Evolutionary conservation across 83 land plant species (phyloP), one percentile per base, ranked within the genome.

Genomic region (Picea abies): DNA sequence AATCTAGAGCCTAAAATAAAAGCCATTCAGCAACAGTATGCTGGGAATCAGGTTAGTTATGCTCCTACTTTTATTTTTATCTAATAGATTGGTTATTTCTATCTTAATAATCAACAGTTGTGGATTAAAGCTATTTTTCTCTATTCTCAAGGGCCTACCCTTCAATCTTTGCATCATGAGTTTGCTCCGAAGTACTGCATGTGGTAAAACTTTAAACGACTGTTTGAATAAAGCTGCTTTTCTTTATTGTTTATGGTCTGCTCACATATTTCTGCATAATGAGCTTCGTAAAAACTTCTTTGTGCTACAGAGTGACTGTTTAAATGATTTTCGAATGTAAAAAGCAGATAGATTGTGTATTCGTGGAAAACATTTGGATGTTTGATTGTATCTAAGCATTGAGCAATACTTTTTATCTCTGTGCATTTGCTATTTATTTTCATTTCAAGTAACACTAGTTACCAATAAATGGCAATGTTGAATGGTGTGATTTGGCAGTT

Each of bases 21-120:
- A 78, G 99, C 96, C 15, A 92, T 97, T 81, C 99, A 96, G 75
- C 75, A 94, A 70, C 92, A 93, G 2, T 97, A 94, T 88, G 91
- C 98, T 82, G 99, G 99, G 26, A 92, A 97, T 88, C 95, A 97
- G 96, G 98, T 85, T 65, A 71, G 35, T 64, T 4, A 26, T 82
- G 58, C 6, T 49, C 23, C 58, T 35, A 41, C 25, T n/a, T 39
- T 20, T 69, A 16, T 5, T 70, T 16, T 6, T 32, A 29, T 72
- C 25, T 44, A 41, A 44, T 32, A 9, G 35, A 29, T 29, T 32
- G 37, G 12, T 19, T 16, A 37, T 70, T 29, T 4, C 7, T 35
- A 4, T 20, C 44, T 35, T 35, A 69, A 69, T 15, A 69, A 4
- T 32, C 7, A 17, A 35, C n/a, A 5, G 37, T 15, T 19, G 17